A percentile compares a stretch with the other conserved stretches of the same genome.
These are phyloP conservation scores for Aureobasidium sp. DNA, from an alignment of 2,329 filamentous ascomycete genomes.

Conservation along the genomic window DNA sequence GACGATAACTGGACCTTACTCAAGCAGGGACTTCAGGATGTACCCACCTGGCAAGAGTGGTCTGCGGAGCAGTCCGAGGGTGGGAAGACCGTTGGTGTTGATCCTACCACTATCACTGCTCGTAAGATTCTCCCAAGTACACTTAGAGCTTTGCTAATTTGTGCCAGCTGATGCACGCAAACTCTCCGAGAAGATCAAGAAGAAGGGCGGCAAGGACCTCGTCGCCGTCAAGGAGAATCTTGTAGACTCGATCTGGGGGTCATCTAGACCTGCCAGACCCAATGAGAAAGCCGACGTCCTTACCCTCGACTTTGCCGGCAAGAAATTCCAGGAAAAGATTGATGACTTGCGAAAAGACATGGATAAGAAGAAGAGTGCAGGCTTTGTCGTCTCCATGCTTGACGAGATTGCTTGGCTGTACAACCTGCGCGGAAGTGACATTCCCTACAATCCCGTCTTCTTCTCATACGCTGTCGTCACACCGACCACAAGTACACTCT, in stretches of 20 bases:
- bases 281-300: conserved; percentile 69
- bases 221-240: conserved; percentile 73
- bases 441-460: conserved; percentile 96
- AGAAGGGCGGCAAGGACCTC: conserved; percentile 71
- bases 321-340: conserved; percentile 75
- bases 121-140: conserved; percentile 32
- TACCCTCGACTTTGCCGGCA: conserved; percentile 68
- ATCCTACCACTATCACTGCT: conserved; percentile 78
- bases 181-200: conserved; percentile 77
- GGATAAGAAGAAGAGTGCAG: conserved; percentile 78
- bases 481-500: conserved; percentile 66
- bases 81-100: conserved; percentile 83
- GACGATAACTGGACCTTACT: conserved; percentile 86
- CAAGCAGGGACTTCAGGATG: conserved; percentile 88
- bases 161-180: conserved; percentile 55
- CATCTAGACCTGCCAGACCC: conserved; percentile 64
- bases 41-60: conserved; percentile 98
- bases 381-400: conserved; percentile 87
- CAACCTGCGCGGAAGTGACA: conserved; percentile 89
- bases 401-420: conserved; percentile 99
- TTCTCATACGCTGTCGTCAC: conserved; percentile 94
- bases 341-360: conserved; percentile 83
- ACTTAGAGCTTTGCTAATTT: conserved; percentile 32
- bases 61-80: conserved; percentile 74
- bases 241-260: conserved; percentile 83